Evolutionary conservation across 805 yeast species (phyloP).

Genomic region (Metschnikowia koreensis): DNA sequence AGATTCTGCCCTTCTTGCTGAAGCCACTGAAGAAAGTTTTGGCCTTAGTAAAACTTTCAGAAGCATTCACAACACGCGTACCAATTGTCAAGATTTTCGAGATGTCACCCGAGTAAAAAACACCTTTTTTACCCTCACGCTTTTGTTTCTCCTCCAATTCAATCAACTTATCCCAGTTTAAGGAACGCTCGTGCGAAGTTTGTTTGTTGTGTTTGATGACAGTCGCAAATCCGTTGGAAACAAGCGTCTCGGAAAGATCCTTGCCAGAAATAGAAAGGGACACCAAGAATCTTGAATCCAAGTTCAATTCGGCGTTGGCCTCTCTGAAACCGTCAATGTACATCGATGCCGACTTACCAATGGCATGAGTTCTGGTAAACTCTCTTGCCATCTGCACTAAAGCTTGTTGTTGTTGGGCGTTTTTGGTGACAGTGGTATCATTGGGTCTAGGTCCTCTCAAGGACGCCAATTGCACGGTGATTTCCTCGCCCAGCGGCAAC

Average conservation of each 20-base stretch:
- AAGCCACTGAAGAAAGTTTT: slow-evolving; percentile 70
- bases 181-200: slow-evolving; percentile 62
- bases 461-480: slow-evolving; percentile 73
- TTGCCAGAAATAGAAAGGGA: slow-evolving; percentile 45
- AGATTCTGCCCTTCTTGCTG: slow-evolving; percentile 59
- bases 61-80: slow-evolving; percentile 72
- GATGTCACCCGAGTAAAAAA: slow-evolving; percentile 49
- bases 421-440: slow-evolving; percentile 48
- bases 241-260: slow-evolving; percentile 61
- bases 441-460: slow-evolving; percentile 68
- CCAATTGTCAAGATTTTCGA: slow-evolving; percentile 51
- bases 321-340: slow-evolving; percentile 64
- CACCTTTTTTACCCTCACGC: slow-evolving; percentile 54
- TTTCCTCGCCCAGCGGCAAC: slow-evolving; percentile 48
- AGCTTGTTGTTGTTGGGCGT: slow-evolving; percentile 41
- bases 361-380: slow-evolving; percentile 61
- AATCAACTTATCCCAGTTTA: slow-evolving; percentile 72
- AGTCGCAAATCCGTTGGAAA: slow-evolving; percentile 68
- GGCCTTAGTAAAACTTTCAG: slow-evolving; percentile 70
- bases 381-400: slow-evolving; percentile 69
- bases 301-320: slow-evolving; percentile 50
- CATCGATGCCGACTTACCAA: slow-evolving; percentile 68
- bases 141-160: slow-evolving; percentile 66
- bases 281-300: slow-evolving; percentile 66
- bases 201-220: slow-evolving; percentile 77